Base-by-base conservation (phyloP, 1,139 yeast species). In the Pneumocystis jirovecii region DNA sequence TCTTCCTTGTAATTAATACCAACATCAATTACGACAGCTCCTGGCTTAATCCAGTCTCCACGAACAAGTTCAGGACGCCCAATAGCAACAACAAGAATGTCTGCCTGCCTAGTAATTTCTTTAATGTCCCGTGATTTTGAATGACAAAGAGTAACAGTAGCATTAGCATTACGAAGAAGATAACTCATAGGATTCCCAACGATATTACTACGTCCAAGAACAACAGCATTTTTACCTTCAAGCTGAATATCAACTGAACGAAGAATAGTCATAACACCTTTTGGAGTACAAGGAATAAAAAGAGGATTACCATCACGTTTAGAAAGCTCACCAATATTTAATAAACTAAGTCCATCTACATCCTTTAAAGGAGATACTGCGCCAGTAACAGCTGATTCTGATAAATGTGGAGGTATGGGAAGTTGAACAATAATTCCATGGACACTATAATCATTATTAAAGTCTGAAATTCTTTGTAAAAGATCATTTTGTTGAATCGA, bases 211-310 rank as follows among this genome's bases (percentile, higher is more conserved):
- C 98, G 84, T 66, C 99, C 98, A 68, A 93, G 80, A 44, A 93
- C 97, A 63, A 91, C 96, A n/a, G 96, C 96, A 70, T 83, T 81
- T 70, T 88, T 81, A 69, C 97, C 98, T 59, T 82, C 79, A 64
- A 89, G 75, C 2, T 78, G 75, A 34, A 90, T 86, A 40, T 83
- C 80, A 63, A 88, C 79, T 70, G 82, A 80, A 68, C 83, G 78
- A 72, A 93, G 81, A 71, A 93, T 80, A 71, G 84, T 86, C 79
- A 93, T 84, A 73, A 91, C 85, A 61, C 98, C 99, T 78, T 89
- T 85, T 66, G 99, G 98, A 61, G 99, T 93, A 77, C 98, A 93
- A 45, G 99, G 98, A 71, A 88, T 80, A 76, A 89, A 93, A 68
- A 78, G 75, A 31, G 98, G 98, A 56, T 81, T 76, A 64, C 98